Conservation (phyloP, 495 filamentous ascomycete genomes). For the Xylaria grammica region DNA sequence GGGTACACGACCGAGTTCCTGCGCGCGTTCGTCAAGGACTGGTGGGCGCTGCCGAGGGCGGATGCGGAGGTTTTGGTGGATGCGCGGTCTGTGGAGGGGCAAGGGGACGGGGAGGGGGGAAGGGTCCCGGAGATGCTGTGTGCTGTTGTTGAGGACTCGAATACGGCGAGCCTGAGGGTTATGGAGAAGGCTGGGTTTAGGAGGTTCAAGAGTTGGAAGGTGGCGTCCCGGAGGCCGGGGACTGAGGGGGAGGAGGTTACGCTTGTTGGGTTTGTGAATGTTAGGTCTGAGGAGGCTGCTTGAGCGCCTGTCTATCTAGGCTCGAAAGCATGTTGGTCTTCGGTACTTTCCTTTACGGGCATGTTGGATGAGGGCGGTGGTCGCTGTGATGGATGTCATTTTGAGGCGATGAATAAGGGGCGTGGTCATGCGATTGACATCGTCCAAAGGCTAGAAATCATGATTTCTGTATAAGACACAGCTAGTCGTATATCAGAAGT, state of each 20-base stretch:
- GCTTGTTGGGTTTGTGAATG: slow-evolving; percentile 16
- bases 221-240: slow-evolving; percentile 26
- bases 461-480: slow-evolving; percentile 59
- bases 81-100: slow-evolving; percentile 3
- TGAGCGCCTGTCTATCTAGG: not conserved
- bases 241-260: not conserved
- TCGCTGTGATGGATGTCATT: no score
- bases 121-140: slow-evolving; percentile 37
- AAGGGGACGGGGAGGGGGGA: slow-evolving; percentile 19
- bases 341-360: no score
- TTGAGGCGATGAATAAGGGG: no score
- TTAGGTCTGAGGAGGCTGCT: not conserved
- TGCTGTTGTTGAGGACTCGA: slow-evolving; percentile 41
- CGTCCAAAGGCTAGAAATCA: slow-evolving; percentile 67
- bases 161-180: slow-evolving; percentile 24
- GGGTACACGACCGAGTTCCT: slow-evolving; percentile 53
- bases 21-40: slow-evolving; percentile 39
- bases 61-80: slow-evolving; percentile 35
- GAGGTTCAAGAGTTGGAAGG: slow-evolving; percentile 12
- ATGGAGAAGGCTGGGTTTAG: slow-evolving; percentile 19
- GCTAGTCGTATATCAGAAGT: slow-evolving; percentile 57
- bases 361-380: no score
- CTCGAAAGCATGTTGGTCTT: no score
- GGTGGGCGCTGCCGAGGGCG: slow-evolving; percentile 41
- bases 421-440: no score